Evolutionary conservation across 495 filamentous ascomycete genomes (phyloP).

Genomic region (Penicillium parvum): DNA sequence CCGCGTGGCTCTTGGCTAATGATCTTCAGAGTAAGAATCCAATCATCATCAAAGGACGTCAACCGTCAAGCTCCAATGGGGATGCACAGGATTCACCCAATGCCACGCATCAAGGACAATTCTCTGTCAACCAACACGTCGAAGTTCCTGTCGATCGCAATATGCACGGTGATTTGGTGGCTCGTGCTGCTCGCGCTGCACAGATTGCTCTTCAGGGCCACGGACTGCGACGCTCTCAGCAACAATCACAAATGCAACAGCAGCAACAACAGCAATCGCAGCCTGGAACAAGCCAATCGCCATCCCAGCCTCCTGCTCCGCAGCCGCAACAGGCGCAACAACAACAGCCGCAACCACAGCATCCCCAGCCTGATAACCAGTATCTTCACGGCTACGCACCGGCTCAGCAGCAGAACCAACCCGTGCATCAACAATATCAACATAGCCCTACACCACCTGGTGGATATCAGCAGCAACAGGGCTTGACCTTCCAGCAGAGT

Average conservation of each 20-base stretch:
- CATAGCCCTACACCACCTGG: conserved; percentile 36
- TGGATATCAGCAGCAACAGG: conserved; percentile 34
- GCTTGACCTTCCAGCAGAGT: conserved; percentile 40
- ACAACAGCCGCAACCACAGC: conserved; percentile 12
- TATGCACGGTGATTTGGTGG: conserved; percentile 50
- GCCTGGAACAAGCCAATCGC: conserved; percentile 20
- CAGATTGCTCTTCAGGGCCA: conserved; percentile 52
- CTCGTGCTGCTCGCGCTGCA: conserved; percentile 49
- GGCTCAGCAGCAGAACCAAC: conserved; percentile 18
- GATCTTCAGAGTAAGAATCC: conserved; percentile 35
- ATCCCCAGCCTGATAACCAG: conserved; percentile 26
- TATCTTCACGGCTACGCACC: conserved; percentile 29
- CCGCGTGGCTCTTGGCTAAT: conserved; percentile 17
- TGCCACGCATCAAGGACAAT: conserved; percentile 44
- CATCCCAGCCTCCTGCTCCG: conserved; percentile 28
- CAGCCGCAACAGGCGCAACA: conserved; percentile 32
- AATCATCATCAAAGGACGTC: conserved; percentile 42
- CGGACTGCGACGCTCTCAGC: conserved; percentile 41
- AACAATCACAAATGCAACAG: conserved; percentile 35
- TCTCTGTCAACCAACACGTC: conserved; percentile 39
- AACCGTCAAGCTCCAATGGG: conserved; percentile 38
- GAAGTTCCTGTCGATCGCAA: conserved; percentile 42
- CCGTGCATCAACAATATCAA: conserved; percentile 34
- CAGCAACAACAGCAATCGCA: conserved; percentile 25
- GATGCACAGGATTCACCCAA: conserved; percentile 36